Conservation (phyloP, 495 filamentous ascomycete genomes). For the Hypomontagnella submonticulosa region DNA sequence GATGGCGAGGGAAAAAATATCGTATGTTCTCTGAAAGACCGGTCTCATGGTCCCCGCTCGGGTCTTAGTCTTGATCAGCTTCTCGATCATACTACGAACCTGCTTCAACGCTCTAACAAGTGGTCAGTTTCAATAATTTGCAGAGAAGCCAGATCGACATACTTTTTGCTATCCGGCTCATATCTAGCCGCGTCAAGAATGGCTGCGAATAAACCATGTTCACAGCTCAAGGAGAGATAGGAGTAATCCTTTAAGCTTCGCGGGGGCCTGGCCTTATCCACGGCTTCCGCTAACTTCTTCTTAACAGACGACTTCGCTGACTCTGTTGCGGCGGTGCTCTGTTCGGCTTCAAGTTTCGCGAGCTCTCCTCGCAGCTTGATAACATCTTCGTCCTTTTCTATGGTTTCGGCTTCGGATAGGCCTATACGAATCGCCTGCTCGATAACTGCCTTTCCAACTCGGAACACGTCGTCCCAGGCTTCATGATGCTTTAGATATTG, state of each 20-base stretch:
- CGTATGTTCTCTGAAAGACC: constrained; percentile 15
- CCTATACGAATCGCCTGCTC: constrained; percentile 30
- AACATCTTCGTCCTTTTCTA: constrained; percentile 23
- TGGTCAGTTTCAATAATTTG: constrained; percentile 10
- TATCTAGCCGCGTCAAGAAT: constrained; percentile 48
- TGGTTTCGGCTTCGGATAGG: constrained; percentile 13
- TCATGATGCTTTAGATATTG: constrained; percentile 17
- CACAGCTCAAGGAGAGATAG: constrained; percentile 36
- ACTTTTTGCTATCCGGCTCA: constrained; percentile 46
- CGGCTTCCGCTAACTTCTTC: constrained; percentile 16
- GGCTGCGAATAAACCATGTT: constrained; percentile 49
- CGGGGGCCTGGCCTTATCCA: constrained; percentile 18
- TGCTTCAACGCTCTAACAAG: constrained; percentile 47
- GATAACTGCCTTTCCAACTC: constrained; percentile 20
- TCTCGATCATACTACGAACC: constrained; percentile 29
- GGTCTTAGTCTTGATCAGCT: constrained; percentile 10
- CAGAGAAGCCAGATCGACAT: constrained; percentile 17
- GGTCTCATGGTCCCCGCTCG: constrained; percentile 20
- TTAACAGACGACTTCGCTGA: constrained; percentile 9
- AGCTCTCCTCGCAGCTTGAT: constrained; percentile 11
- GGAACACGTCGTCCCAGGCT: constrained; percentile 31
- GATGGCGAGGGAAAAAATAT: constrained; percentile 11
- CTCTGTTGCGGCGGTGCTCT: background rate
- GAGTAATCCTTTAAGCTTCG: constrained; percentile 10
- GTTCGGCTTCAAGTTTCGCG: background rate